These are phyloP conservation scores for Eucalyptus pumila DNA, from an alignment of 345 rosid genomes.

Conservation along the genomic window DNA sequence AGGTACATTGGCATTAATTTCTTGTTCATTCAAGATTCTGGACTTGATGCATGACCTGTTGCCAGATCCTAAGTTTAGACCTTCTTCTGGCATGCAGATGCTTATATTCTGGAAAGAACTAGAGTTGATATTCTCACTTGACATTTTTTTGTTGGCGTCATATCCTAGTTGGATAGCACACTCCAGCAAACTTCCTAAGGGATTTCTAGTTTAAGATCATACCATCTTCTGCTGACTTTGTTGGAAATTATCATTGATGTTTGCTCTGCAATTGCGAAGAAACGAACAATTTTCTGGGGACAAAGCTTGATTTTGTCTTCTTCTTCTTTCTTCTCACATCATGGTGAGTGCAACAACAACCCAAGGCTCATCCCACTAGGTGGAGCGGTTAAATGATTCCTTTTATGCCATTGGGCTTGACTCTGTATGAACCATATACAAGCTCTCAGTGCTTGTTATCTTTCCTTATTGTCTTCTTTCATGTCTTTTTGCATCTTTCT, in stretches of 20 bases:
- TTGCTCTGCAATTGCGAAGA: background rate
- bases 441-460: background rate
- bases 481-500: background rate
- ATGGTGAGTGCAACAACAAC: background rate
- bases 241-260: background rate
- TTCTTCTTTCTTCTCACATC: background rate
- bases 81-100: background rate
- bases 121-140: background rate
- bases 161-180: background rate
- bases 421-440: background rate
- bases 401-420: background rate
- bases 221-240: background rate
- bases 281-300: background rate
- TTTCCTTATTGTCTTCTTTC: background rate
- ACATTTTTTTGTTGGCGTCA: background rate
- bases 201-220: background rate
- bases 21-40: background rate
- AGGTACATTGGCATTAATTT: background rate
- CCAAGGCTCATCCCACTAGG: background rate
- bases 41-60: background rate
- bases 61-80: background rate
- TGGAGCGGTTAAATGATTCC: background rate
- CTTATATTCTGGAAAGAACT: background rate
- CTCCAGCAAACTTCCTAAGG: background rate
- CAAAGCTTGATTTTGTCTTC: background rate